A percentile compares a stretch with the other conserved stretches of the same genome.
Evolutionary conservation across 1,284 basidiomycete genomes (phyloP).

Genomic region (Volvariella volvacea): DNA sequence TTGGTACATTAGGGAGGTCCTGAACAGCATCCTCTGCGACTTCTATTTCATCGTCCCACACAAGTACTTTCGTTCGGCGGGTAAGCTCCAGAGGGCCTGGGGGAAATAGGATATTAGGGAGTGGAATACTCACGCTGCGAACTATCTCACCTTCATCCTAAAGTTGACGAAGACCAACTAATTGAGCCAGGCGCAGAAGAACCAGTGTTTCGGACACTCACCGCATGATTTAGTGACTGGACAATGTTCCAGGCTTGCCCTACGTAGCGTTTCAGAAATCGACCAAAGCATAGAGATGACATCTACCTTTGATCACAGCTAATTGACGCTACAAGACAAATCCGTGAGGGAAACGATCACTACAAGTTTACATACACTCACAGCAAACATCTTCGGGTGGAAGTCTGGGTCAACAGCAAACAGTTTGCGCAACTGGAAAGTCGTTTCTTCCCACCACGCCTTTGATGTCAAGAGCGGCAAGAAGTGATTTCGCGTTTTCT

Average conservation of each 20-base stretch:
- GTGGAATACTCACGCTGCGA: not conserved
- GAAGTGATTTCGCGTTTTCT: slow-evolving; percentile 77
- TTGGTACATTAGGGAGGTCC: slow-evolving; percentile 27
- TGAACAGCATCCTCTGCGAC: slow-evolving; percentile 52
- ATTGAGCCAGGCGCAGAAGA: slow-evolving; percentile 6
- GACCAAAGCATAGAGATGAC: not conserved
- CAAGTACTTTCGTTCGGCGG: slow-evolving; percentile 66
- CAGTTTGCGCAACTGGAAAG: slow-evolving; percentile 66
- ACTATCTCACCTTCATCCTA: slow-evolving; percentile 51
- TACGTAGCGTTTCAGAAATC: slow-evolving; percentile 11
- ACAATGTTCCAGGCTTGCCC: slow-evolving; percentile 86
- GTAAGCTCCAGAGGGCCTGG: slow-evolving; percentile 80
- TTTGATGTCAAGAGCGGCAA: slow-evolving; percentile 78
- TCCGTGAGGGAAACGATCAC: slow-evolving; percentile 1
- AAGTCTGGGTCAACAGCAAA: slow-evolving; percentile 82
- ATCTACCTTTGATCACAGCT: slow-evolving; percentile 76
- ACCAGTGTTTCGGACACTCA: slow-evolving; percentile 36
- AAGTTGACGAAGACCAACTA: slow-evolving; percentile 2
- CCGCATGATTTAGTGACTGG: slow-evolving; percentile 69
- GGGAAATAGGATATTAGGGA: slow-evolving; percentile 7
- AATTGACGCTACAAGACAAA: slow-evolving; percentile 59
- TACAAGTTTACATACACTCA: slow-evolving; percentile 23
- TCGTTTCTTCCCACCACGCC: slow-evolving; percentile 87
- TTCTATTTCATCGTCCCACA: slow-evolving; percentile 83
- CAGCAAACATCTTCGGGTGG: slow-evolving; percentile 79